Evolutionary conservation across 805 yeast species (phyloP), one percentile per base, ranked within the genome.

Genomic region (Lipomyces japonicus): DNA sequence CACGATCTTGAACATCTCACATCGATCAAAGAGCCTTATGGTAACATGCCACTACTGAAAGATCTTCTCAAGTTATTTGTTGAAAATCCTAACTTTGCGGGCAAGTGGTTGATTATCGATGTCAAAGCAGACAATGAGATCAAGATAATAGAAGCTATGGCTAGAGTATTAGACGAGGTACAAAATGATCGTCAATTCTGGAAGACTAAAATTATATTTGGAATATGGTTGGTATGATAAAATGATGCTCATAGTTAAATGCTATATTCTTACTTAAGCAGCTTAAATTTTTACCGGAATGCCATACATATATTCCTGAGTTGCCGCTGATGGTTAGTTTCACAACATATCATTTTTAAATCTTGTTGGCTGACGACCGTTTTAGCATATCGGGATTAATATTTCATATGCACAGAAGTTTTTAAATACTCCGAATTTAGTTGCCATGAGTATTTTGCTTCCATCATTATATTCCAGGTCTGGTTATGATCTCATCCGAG

Each of bases 211-310:
- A 64, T 77, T 24, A 72, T 76, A 3, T 71, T 79, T 58, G 84
- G 84, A 0, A 61, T 79, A 4, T 79, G 84, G 84, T 61, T 68
- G 30, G 53, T 72, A 26, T 75, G 73, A 48, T 30, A 7, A 21
- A 32, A 2, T 6, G 10, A 26, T 41, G 28, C 38, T 7, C 10
- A 9, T 22, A 23, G 16, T n/a, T 6, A 39, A n/a, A 18, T 23
- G 16, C 31, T 22, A 25, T n/a, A 6, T 47, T 9, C 25, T 21
- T 7, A 42, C 34, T n/a, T 4, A 35, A 31, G 14, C 38, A 48
- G 53, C 30, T 35, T 24, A 49, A 44, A 34, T 53, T 50, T 32
- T 43, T 45, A 2, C 46, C 51, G 4, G 18, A 25, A 9, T 53
- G 54, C 25, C 65, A 65, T 28, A 63, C 71, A 2, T 69, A 68